Conservation (phyloP, 768 basidiomycete genomes). For the Filobasidium wieringae region DNA sequence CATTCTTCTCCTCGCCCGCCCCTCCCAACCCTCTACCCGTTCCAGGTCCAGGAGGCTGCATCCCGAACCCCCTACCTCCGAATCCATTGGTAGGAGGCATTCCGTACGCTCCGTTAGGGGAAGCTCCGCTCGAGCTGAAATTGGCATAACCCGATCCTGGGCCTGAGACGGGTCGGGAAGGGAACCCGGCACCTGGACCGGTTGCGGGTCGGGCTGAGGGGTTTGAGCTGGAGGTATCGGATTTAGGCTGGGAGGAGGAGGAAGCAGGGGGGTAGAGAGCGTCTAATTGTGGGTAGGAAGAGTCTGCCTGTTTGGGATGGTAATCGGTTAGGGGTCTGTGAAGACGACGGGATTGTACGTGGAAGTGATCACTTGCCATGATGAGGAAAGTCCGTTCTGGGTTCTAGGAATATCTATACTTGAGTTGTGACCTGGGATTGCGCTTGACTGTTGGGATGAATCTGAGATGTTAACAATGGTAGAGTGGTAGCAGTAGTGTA, state of each 20-base stretch:
- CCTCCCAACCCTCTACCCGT: constrained; percentile 19
- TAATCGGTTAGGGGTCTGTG: no score
- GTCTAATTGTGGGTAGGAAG: constrained; percentile 16
- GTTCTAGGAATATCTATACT: no score
- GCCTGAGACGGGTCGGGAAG: constrained; percentile 27
- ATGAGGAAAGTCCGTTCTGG: no score
- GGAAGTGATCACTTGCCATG: no score
- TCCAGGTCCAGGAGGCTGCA: constrained; percentile 24
- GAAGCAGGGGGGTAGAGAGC: constrained; percentile 15
- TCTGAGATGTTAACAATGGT: no score
- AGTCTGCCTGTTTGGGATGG: no score
- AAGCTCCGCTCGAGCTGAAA: neutral
- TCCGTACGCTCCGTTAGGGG: constrained; percentile 4
- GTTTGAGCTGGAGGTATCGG: neutral
- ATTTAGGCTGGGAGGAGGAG: neutral
- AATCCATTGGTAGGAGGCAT: neutral
- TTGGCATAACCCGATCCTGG: constrained; percentile 15
- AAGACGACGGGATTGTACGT: no score
- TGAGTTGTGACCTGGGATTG: no score
- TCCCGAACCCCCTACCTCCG: constrained; percentile 7
- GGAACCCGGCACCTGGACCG: constrained; percentile 37
- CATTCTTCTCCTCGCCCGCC: constrained; percentile 32
- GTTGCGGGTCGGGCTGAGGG: constrained; percentile 14
- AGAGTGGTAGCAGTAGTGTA: no score
- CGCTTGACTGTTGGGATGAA: no score